phyloP scores from a whole-genome alignment of 345 rosid genomes.

The rapeseed (Brassica napus) region Da-Ae NC_063449.1:45528001-45528500 shows the following conservation, averaged over 20 bases:
- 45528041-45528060: slow-evolving; percentile 31
- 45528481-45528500: slow-evolving; percentile 77
- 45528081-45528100: slow-evolving; percentile 38
- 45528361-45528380: slow-evolving; percentile 68
- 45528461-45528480: slow-evolving; percentile 60
- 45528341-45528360: slow-evolving; percentile 77
- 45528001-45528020: slow-evolving; percentile 21
- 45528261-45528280: slow-evolving; percentile 68
- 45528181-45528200: slow-evolving; percentile 41
- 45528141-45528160: slow-evolving; percentile 38
- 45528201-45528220: slow-evolving; percentile 47
- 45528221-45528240: slow-evolving; percentile 46
- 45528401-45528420: slow-evolving; percentile 59
- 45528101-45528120: slow-evolving; percentile 35
- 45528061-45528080: slow-evolving; percentile 34
- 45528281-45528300: slow-evolving; percentile 88
- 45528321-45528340: slow-evolving; percentile 85
- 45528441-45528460: slow-evolving; percentile 43
- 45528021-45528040: slow-evolving; percentile 29
- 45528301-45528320: slow-evolving; percentile 92
- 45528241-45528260: slow-evolving; percentile 54
- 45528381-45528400: slow-evolving; percentile 52
- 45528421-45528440: slow-evolving; percentile 53
- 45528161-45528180: slow-evolving; percentile 44
- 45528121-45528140: slow-evolving; percentile 32